These are phyloP conservation scores for Suillus cothurnatus DNA, from an alignment of 768 basidiomycete genomes.

Conservation along the genomic window DNA sequence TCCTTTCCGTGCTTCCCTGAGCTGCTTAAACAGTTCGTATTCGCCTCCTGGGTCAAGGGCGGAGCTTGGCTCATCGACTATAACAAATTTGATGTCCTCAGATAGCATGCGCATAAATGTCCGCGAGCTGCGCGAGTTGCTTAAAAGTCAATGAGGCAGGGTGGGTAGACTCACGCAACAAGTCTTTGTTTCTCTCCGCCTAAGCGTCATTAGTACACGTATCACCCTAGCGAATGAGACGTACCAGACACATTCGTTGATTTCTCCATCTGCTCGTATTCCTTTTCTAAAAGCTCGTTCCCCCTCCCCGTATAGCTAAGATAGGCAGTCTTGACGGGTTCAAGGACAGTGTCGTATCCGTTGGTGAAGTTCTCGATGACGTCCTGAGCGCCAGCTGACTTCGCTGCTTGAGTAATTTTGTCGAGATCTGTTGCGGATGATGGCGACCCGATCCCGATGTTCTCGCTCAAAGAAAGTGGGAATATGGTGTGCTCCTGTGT, in stretches of 20 bases:
- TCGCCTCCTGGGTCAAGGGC: constrained; percentile 41
- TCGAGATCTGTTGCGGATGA: constrained; percentile 17
- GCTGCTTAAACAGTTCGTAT: constrained; percentile 32
- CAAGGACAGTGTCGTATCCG: constrained; percentile 42
- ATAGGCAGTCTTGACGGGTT: constrained; percentile 31
- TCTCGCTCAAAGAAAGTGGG: constrained; percentile 42
- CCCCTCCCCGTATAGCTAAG: constrained; percentile 28
- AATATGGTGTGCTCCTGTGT: constrained; percentile 42
- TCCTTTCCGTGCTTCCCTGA: constrained; percentile 29
- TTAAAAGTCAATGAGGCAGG: not conserved
- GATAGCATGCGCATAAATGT: constrained; percentile 43
- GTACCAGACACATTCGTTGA: constrained; percentile 26
- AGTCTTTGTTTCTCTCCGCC: constrained; percentile 37
- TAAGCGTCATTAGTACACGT: not conserved
- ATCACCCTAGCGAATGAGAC: not conserved
- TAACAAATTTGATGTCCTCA: constrained; percentile 30
- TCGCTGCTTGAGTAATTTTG: constrained; percentile 23
- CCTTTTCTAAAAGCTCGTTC: constrained; percentile 15
- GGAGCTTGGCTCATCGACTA: constrained; percentile 41
- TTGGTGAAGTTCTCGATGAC: constrained; percentile 39
- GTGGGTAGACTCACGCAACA: constrained; percentile 21
- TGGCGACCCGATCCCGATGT: constrained; percentile 38
- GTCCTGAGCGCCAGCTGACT: constrained; percentile 42
- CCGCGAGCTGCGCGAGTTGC: constrained; percentile 29
- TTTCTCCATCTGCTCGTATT: constrained; percentile 24